Conservation (phyloP, 2,329 filamentous ascomycete species). For the Ophiocordyceps camponoti-floridani region DNA sequence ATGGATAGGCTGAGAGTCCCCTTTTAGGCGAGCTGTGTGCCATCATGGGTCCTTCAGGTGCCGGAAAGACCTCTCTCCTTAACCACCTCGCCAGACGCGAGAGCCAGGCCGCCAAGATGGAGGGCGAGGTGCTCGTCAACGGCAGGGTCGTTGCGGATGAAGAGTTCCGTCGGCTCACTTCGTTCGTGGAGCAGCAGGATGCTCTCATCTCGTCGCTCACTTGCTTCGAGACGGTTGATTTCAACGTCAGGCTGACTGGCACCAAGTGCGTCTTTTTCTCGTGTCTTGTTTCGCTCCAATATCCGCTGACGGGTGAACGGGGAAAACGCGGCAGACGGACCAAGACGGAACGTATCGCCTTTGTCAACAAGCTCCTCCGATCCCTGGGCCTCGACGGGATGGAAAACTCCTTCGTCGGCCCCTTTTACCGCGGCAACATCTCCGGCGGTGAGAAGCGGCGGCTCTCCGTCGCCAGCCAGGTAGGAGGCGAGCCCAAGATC, state of each 20-base stretch:
- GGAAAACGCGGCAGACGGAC: too few species aligned
- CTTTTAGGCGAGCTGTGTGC: background rate
- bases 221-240: background rate
- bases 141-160: background rate
- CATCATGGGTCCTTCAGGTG: background rate
- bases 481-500: constrained; percentile 66
- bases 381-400: constrained; percentile 59
- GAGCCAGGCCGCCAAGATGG: background rate
- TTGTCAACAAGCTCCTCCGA: constrained; percentile 29
- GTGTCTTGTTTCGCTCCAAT: too few species aligned
- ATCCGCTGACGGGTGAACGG: too few species aligned
- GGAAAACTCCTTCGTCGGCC: constrained; percentile 57
- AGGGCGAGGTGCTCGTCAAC: background rate
- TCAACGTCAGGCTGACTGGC: background rate
- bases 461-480: constrained; percentile 60
- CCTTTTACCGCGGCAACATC: constrained; percentile 66
- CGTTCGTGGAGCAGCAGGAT: background rate
- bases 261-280: background rate
- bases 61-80: background rate
- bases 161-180: background rate
- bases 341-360: background rate
- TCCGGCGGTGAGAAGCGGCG: constrained; percentile 74
- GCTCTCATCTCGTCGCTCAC: background rate
- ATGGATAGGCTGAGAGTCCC: too few species aligned
- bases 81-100: background rate